phyloP scores from a whole-genome alignment of 192 early-diverging fungal genomes.

The Dissophora ornata region DNA sequence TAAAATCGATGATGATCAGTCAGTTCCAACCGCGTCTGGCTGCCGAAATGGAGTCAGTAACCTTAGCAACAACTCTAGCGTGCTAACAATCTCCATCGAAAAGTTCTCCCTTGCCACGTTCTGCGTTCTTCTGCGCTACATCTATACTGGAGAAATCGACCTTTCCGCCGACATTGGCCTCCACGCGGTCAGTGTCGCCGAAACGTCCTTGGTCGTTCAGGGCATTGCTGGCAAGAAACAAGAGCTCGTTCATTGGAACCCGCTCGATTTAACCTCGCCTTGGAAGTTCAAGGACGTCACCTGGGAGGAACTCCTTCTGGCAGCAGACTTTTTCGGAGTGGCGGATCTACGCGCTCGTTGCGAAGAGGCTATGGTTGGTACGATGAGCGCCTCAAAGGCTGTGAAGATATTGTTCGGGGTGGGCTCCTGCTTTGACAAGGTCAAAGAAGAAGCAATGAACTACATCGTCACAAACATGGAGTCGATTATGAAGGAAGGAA shows the following conservation, averaged over 20 bases:
- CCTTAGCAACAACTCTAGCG: not conserved
- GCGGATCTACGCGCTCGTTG: constrained; percentile 3
- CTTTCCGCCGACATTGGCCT: not conserved
- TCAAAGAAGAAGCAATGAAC: constrained; percentile 9
- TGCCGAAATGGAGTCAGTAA: not conserved
- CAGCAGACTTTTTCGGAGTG: constrained; percentile 8
- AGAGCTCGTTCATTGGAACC: not conserved
- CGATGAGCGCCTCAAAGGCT: not conserved
- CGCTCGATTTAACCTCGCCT: not conserved
- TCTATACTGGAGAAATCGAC: constrained; percentile 13
- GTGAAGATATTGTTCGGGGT: not conserved
- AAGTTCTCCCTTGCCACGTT: constrained; percentile 15
- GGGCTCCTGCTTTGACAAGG: not conserved
- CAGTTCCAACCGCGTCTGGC: no score
- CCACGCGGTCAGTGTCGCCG: not conserved
- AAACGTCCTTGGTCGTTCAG: not conserved
- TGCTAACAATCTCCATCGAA: not conserved
- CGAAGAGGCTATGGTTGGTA: not conserved
- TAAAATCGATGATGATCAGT: not conserved
- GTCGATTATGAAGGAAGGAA: not conserved
- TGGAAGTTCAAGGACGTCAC: constrained; percentile 23
- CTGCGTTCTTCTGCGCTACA: constrained; percentile 6
- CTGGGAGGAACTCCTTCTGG: constrained; percentile 7
- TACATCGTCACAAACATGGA: constrained; percentile 9
- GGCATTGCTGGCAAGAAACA: not conserved